These are phyloP conservation scores for Blattamonas nauphoetae DNA, from an alignment of 78 protist genomes.

Conservation along the genomic window DNA sequence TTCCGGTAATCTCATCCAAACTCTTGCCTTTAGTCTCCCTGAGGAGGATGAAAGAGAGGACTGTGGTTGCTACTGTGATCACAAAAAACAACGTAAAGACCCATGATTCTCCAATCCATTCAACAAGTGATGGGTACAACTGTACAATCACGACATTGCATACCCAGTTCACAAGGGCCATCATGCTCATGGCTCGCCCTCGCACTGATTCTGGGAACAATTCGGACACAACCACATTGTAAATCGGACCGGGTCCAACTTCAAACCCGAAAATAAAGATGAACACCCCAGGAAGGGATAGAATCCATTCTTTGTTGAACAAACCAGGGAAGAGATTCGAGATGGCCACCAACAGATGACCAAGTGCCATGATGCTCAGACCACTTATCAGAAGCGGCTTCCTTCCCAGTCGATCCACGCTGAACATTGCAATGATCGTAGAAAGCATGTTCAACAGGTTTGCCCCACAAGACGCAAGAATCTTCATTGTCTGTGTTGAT, in stretches of 20 bases:
- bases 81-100: neutral
- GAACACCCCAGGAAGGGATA: too few species aligned
- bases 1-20: too few species aligned
- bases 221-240: neutral
- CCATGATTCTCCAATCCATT: neutral
- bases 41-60: neutral
- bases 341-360: neutral
- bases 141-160: neutral
- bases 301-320: neutral
- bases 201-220: neutral
- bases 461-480: neutral
- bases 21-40: neutral
- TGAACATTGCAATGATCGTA: neutral
- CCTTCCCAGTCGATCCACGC: neutral
- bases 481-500: neutral
- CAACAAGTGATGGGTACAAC: neutral
- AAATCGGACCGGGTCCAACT: slow-evolving; percentile 10
- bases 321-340: neutral
- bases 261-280: neutral
- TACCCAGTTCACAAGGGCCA: neutral
- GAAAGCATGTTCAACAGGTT: neutral
- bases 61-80: neutral
- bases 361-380: neutral
- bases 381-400: neutral
- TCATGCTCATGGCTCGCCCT: neutral